These are phyloP conservation scores for Fusarium dlaminii DNA, from an alignment of 2,329 filamentous ascomycete genomes.

Conservation along the genomic window DNA sequence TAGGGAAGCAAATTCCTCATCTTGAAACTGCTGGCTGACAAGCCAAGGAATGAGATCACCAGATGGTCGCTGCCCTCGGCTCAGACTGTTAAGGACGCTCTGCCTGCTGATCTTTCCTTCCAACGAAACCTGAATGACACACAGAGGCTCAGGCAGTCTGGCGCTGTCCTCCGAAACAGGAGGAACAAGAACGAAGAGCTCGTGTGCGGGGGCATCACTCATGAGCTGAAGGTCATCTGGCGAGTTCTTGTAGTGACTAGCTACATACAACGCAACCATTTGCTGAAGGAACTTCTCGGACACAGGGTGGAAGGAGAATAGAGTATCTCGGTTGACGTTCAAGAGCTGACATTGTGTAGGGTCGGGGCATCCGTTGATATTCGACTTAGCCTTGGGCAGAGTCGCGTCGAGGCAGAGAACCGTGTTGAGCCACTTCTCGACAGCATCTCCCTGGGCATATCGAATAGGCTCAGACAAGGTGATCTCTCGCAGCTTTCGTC, in stretches of 20 bases:
- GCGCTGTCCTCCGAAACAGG: constrained; percentile 81
- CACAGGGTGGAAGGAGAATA: constrained; percentile 97
- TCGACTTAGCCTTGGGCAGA: constrained; percentile 78
- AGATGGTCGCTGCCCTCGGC: constrained; percentile 85
- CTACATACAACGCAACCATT: constrained; percentile 97
- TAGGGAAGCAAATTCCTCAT: constrained; percentile 92
- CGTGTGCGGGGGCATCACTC: constrained; percentile 96
- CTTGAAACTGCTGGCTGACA: constrained; percentile 97
- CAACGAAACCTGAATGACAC: constrained; percentile 91
- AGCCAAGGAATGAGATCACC: constrained; percentile 98
- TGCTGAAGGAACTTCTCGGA: constrained; percentile 97
- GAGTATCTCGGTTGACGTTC: constrained; percentile 93
- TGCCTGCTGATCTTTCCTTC: constrained; percentile 95
- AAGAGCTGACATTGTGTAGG: constrained; percentile 91
- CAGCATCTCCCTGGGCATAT: constrained; percentile 88
- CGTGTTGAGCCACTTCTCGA: constrained; percentile 96
- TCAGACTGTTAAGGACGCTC: constrained; percentile 89
- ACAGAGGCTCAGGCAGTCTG: constrained; percentile 89
- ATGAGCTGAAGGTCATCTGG: constrained; percentile 98
- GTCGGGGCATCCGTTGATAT: constrained; percentile 83
- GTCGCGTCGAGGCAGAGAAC: constrained; percentile 94
- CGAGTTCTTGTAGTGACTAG: constrained; percentile 97
- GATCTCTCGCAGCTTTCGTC: constrained; percentile 87
- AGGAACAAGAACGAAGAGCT: constrained; percentile 92
- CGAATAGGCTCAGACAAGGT: constrained; percentile 93